These are phyloP conservation scores for Myxozyma mucilagina DNA, from an alignment of 805 yeast species.

Conservation along the genomic window DNA sequence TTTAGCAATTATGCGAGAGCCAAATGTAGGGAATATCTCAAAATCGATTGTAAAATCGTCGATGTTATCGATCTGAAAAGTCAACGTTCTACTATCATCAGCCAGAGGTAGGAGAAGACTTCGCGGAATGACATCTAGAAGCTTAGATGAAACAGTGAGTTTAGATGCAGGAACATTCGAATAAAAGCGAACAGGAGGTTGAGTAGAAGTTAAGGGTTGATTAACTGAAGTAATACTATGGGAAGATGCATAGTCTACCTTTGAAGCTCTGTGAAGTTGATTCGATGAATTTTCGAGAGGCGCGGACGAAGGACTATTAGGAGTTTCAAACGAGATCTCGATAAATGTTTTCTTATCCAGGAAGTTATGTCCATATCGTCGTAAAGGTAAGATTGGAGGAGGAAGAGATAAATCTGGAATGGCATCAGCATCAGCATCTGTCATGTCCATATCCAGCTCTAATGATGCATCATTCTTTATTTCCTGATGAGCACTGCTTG, in stretches of 20 bases:
- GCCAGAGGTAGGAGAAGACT: slow-evolving; percentile 77
- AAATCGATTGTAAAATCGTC: slow-evolving; percentile 38
- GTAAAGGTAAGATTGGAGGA: slow-evolving; percentile 91
- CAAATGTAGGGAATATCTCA: slow-evolving; percentile 92
- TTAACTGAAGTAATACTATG: not conserved
- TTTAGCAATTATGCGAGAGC: slow-evolving; percentile 87
- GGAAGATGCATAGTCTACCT: not conserved
- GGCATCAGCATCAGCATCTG: slow-evolving; percentile 55
- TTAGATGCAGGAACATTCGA: slow-evolving; percentile 51
- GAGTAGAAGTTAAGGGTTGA: not conserved
- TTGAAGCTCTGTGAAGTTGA: not conserved
- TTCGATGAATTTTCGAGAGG: not conserved
- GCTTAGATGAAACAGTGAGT: slow-evolving; percentile 68
- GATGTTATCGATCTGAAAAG: slow-evolving; percentile 48
- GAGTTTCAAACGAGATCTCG: slow-evolving; percentile 66
- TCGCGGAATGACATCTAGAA: slow-evolving; percentile 83
- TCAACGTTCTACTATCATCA: slow-evolving; percentile 64
- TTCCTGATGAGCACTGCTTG: not conserved
- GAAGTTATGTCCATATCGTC: slow-evolving; percentile 95
- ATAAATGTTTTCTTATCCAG: slow-evolving; percentile 84
- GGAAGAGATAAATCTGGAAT: slow-evolving; percentile 92
- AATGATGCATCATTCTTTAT: not conserved
- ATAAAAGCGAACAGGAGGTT: slow-evolving; percentile 48
- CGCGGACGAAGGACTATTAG: slow-evolving; percentile 39
- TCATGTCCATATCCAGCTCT: slow-evolving; percentile 13